These are phyloP conservation scores for Blastobotrys terrestris DNA, from an alignment of 805 yeast species.

Conservation along the genomic window DNA sequence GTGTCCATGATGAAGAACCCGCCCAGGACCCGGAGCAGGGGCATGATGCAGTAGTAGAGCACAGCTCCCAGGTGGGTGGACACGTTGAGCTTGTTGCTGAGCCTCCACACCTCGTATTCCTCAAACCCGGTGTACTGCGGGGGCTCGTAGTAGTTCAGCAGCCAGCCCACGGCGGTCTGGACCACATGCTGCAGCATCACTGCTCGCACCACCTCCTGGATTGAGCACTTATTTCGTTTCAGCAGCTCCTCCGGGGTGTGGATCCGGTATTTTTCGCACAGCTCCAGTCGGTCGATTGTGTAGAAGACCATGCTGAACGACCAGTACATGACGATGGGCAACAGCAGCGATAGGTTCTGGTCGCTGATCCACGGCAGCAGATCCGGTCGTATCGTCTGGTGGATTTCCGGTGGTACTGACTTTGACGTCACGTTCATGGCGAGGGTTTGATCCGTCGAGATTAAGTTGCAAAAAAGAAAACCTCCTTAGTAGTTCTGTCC, in stretches of 20 bases:
- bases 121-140: constrained; percentile 45
- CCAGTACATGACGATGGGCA: constrained; percentile 88
- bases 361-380: constrained; percentile 63
- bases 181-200: constrained; percentile 80
- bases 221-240: constrained; percentile 66
- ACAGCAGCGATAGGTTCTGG: constrained; percentile 59
- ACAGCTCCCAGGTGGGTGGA: constrained; percentile 37
- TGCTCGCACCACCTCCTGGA: constrained; percentile 65
- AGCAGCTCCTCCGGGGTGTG: constrained; percentile 87
- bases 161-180: constrained; percentile 67
- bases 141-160: constrained; percentile 49
- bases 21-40: constrained; percentile 46
- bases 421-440: neutral
- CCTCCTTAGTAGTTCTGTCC: neutral
- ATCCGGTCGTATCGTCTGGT: constrained; percentile 4
- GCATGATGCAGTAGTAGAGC: constrained; percentile 57
- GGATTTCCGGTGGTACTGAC: constrained; percentile 8
- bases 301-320: constrained; percentile 65
- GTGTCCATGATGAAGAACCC: constrained; percentile 81
- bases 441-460: neutral
- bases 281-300: constrained; percentile 61
- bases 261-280: constrained; percentile 79
- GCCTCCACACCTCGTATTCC: constrained; percentile 40
- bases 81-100: constrained; percentile 33
- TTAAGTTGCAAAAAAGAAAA: neutral